Evolutionary conservation across 176 grass and related monocot species (phyloP).

Genomic region (Alopecurus myosuroides): DNA sequence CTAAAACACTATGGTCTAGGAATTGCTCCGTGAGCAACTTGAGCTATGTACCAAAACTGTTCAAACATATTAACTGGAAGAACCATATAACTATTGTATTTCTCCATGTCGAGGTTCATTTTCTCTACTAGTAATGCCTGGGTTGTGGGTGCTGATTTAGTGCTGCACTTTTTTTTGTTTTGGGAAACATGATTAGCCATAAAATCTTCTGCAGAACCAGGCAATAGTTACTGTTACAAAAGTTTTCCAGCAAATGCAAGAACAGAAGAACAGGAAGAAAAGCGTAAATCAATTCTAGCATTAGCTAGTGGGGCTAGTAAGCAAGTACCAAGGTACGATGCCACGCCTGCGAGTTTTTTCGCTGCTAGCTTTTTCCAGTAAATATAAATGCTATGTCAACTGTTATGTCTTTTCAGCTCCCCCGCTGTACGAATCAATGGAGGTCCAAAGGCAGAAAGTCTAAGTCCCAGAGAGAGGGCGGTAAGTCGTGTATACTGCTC

Average conservation of each 20-base stretch:
- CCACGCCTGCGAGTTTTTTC: conserved; percentile 15
- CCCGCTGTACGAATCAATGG: conserved; percentile 51
- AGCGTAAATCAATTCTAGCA: conserved; percentile 71
- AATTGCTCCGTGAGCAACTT: conserved; percentile 4
- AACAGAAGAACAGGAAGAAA: conserved; percentile 98
- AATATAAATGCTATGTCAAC: neutral
- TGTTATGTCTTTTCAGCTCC: conserved; percentile 45
- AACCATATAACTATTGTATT: conserved; percentile 6
- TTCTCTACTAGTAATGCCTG: conserved; percentile 9
- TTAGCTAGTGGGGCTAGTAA: conserved; percentile 64
- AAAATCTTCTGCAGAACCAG: conserved; percentile 49
- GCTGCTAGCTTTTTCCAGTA: neutral
- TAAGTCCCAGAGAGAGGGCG: conserved; percentile 95
- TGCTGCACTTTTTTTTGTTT: conserved; percentile 9
- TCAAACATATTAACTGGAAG: conserved; percentile 12
- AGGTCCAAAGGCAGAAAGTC: conserved; percentile 78
- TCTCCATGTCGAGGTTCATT: conserved; percentile 7
- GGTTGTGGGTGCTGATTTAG: neutral
- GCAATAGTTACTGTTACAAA: conserved; percentile 59
- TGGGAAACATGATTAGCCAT: conserved; percentile 19
- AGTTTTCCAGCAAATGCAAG: conserved; percentile 84
- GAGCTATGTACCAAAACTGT: conserved; percentile 7
- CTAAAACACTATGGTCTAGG: neutral
- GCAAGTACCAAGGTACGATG: conserved; percentile 55
- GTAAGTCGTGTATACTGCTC: conserved; percentile 43